A percentile compares a stretch with the other conserved stretches of the same genome.
phyloP scores from a whole-genome alignment of 495 filamentous ascomycete species.

The Bathelium albidoporum region DNA sequence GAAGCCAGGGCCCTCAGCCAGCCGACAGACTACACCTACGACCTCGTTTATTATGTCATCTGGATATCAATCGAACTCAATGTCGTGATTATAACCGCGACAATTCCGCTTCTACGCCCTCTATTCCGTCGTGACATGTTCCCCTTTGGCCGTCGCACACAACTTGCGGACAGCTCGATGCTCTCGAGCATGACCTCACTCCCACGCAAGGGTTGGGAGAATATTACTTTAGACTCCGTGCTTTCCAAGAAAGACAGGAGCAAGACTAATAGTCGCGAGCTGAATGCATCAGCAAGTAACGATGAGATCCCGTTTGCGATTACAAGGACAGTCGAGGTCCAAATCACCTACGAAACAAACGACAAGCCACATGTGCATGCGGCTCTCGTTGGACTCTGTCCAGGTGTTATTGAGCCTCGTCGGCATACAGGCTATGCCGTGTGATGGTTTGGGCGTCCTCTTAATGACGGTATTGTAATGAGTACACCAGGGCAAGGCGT shows the following conservation, averaged over 20 bases:
- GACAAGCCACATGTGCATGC: constrained; percentile 15
- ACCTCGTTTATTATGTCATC: constrained; percentile 14
- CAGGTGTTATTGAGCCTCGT: constrained; percentile 15
- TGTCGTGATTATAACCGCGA: constrained; percentile 24
- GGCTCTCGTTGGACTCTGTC: constrained; percentile 15
- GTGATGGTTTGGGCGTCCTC: background rate
- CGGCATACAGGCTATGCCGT: background rate
- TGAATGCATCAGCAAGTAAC: constrained; percentile 9
- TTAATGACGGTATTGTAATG: background rate
- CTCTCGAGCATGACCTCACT: background rate
- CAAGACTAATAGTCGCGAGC: background rate
- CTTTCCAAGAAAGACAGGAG: constrained; percentile 12
- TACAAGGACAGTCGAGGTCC: constrained; percentile 10
- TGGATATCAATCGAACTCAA: constrained; percentile 19
- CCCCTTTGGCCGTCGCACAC: background rate
- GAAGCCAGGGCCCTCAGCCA: constrained; percentile 9
- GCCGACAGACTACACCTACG: constrained; percentile 14
- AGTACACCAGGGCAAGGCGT: background rate
- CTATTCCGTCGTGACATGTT: constrained; percentile 8
- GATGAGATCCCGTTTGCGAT: constrained; percentile 11
- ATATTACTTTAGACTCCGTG: constrained; percentile 10
- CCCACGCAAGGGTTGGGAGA: constrained; percentile 7
- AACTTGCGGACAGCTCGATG: background rate
- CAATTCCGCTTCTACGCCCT: constrained; percentile 17
- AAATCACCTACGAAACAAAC: constrained; percentile 9